phyloP scores from a whole-genome alignment of 2,329 filamentous ascomycete genomes.

The Penicillium sp. region DNA sequence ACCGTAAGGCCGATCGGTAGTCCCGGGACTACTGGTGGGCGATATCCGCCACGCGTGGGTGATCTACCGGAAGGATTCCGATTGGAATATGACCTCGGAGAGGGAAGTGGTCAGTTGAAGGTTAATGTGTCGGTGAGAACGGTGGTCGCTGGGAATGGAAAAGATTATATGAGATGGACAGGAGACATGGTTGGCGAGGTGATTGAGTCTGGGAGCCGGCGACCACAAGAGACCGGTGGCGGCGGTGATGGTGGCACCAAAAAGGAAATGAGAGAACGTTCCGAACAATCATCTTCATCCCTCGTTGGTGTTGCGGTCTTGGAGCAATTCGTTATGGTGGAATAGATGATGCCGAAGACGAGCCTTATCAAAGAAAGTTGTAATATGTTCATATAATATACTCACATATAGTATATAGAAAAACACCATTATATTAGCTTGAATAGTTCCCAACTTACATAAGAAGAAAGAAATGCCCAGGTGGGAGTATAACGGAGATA shows the following conservation, averaged over 20 bases:
- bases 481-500: neutral
- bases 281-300: neutral
- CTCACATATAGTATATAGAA: neutral
- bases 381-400: neutral
- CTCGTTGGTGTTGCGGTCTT: conserved; percentile 23
- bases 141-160: conserved; percentile 13
- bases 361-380: neutral
- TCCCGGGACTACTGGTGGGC: conserved; percentile 4
- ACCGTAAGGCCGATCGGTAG: conserved; percentile 13
- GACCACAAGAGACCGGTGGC: neutral
- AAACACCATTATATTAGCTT: neutral
- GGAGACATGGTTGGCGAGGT: conserved; percentile 18
- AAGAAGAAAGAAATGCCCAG: neutral
- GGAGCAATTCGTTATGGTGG: conserved; percentile 23
- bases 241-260: neutral
- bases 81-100: conserved; percentile 15
- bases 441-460: neutral
- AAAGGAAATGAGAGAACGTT: too few species aligned
- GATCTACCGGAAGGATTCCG: conserved; percentile 19
- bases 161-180: conserved; percentile 25
- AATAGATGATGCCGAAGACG: conserved; percentile 1
- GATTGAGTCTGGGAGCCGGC: neutral
- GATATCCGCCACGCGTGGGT: conserved; percentile 20
- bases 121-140: conserved; percentile 14
- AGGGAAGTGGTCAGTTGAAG: conserved; percentile 6